Evolutionary conservation across 2,329 filamentous ascomycete species (phyloP).

Genomic region (Paecilomyces fulvus): DNA sequence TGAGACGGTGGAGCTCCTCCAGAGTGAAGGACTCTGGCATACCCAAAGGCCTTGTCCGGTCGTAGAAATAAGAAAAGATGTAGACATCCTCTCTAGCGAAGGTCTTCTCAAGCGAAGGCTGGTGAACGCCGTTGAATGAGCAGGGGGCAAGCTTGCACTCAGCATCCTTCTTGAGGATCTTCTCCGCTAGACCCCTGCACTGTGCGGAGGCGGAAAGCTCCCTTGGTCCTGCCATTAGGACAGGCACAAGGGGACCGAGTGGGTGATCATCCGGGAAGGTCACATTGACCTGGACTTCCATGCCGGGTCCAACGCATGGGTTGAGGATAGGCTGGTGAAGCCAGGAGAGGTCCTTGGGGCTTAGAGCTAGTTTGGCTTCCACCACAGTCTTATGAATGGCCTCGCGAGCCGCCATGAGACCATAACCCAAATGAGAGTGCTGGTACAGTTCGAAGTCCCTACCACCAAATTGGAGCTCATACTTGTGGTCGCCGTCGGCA

Average conservation of each 20-base stretch:
- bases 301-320: slow-evolving; percentile 78
- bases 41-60: slow-evolving; percentile 84
- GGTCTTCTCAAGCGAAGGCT: slow-evolving; percentile 84
- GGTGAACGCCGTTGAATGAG: slow-evolving; percentile 96
- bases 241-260: slow-evolving; percentile 55
- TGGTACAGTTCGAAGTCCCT: slow-evolving; percentile 91
- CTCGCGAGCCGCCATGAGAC: slow-evolving; percentile 88
- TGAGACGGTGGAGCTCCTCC: slow-evolving; percentile 77
- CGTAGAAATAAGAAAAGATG: slow-evolving; percentile 97
- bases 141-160: slow-evolving; percentile 80
- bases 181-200: slow-evolving; percentile 84
- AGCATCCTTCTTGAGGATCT: slow-evolving; percentile 79
- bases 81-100: slow-evolving; percentile 88
- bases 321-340: slow-evolving; percentile 64
- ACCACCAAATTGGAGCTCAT: slow-evolving; percentile 80
- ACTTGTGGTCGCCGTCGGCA: slow-evolving; percentile 89
- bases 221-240: slow-evolving; percentile 82
- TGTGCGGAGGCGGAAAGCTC: slow-evolving; percentile 64
- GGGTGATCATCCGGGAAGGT: slow-evolving; percentile 58
- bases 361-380: slow-evolving; percentile 58
- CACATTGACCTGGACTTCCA: slow-evolving; percentile 64
- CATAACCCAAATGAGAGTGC: slow-evolving; percentile 95
- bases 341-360: slow-evolving; percentile 58
- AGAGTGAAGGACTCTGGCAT: slow-evolving; percentile 98
- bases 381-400: slow-evolving; percentile 71